Conservation (phyloP, 78 protist genomes). For the Andalucia godoyi region DNA sequence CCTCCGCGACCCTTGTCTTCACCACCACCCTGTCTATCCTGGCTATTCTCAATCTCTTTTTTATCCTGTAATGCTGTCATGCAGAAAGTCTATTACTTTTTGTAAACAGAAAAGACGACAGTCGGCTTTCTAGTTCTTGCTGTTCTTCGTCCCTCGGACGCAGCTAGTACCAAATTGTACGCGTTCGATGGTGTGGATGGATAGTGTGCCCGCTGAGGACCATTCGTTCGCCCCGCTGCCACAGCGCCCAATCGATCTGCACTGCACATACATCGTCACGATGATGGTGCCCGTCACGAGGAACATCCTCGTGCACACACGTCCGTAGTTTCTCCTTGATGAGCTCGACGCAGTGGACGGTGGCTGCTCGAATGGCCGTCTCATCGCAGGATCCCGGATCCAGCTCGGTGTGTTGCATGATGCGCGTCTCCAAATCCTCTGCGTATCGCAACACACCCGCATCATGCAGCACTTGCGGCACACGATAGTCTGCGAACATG, state of each 20-base stretch:
- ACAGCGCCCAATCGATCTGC: constrained; percentile 7
- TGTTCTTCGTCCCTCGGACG: too few species aligned
- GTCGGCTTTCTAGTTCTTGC: neutral
- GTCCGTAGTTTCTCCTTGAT: neutral
- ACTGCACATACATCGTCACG: neutral
- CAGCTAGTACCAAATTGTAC: constrained; percentile 1
- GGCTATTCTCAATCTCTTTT: neutral
- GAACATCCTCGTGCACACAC: neutral
- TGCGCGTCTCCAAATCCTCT: neutral
- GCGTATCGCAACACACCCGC: constrained; percentile 31
- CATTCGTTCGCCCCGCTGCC: constrained; percentile 10
- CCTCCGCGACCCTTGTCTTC: too few species aligned
- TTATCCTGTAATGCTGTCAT: neutral
- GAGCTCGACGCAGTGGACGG: neutral
- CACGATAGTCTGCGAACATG: constrained; percentile 84
- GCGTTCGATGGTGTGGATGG: constrained; percentile 1
- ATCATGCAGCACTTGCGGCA: constrained; percentile 37
- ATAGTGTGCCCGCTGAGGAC: neutral
- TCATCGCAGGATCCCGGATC: constrained; percentile 3
- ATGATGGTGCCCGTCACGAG: too few species aligned
- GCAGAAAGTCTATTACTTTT: neutral
- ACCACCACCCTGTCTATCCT: neutral
- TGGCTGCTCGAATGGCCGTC: constrained; percentile 4
- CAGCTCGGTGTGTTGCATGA: neutral
- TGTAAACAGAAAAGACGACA: neutral